Base-by-base conservation (phyloP, 2,329 filamentous ascomycete genomes). In the Phyllosticta citribraziliensis region DNA sequence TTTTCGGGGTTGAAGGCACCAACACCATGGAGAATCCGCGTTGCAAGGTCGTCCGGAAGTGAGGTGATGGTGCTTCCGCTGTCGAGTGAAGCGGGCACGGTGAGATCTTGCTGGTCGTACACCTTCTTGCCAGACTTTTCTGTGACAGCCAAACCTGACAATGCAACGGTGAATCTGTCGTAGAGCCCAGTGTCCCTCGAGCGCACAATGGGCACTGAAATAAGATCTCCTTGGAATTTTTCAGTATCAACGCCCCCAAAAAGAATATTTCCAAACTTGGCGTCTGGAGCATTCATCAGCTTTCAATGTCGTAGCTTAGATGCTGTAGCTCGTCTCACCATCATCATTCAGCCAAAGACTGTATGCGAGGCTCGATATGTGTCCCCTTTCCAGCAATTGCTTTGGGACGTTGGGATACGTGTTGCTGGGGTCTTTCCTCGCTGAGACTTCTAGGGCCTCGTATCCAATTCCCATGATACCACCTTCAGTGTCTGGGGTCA, bases 171-270 rank as follows among this genome's bases (percentile, higher is more conserved):
- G n/a, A 62, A 58, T 9, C 50, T 57, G 51, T 55, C 57, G 14
- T 57, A 57, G 9, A 5, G 10, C 5, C 47, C 27, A n/a, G 51
- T 35, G 27, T 50, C 55, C 50, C 6, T 62, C 60, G n/a, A 30
- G 12, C 51, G 60, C 56, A 57, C 55, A n/a, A 93, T 77, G 2
- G 89, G 88, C 1, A 93, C 72, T 0, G 86, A 88, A 63, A 83
- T 72, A 30, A 93, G 78, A 3, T 78, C 70, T 20, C 87, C 88
- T 2, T 74, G 69, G 70, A 83, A 92, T 65, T 86, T 84, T 22
- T 75, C 82, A 2, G 79, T 82, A 72, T 92, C 87, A 62, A 92
- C 81, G 30, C 89, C 88, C 30, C 88, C 88, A 66, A 92, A 92
- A 1, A 92, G 75, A 59, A 92, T 85, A 63, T 77, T 85, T 59